phyloP scores from a whole-genome alignment of 2,329 filamentous ascomycete genomes.

The Bisporella sp. region DNA sequence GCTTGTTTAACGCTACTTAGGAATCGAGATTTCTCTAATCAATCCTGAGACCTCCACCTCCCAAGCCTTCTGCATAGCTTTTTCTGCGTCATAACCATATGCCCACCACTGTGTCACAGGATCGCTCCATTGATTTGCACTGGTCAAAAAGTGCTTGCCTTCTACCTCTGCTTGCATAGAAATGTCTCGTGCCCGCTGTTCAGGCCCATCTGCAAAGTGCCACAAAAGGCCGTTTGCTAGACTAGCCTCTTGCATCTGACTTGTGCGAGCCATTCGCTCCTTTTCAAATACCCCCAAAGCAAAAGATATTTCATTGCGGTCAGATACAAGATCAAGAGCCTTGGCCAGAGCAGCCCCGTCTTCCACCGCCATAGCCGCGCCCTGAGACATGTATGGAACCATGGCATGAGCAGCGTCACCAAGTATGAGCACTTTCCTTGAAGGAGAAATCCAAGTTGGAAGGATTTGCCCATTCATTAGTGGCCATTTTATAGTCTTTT shows the following conservation, averaged over 20 bases:
- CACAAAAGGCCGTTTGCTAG: constrained; percentile 6
- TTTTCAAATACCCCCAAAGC: constrained; percentile 49
- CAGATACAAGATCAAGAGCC: constrained; percentile 36
- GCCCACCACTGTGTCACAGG: constrained; percentile 32
- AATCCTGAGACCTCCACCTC: background rate
- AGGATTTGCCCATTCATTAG: constrained; percentile 2
- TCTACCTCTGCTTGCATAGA: constrained; percentile 30
- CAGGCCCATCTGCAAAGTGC: constrained; percentile 14
- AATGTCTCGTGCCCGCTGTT: constrained; percentile 18
- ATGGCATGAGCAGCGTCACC: constrained; percentile 43
- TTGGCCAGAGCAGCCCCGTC: constrained; percentile 51
- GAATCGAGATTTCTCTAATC: too few species aligned
- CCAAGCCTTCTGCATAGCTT: constrained; percentile 10
- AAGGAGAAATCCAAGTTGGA: constrained; percentile 18
- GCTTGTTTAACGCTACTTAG: too few species aligned
- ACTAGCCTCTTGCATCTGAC: constrained; percentile 10
- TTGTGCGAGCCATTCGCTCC: constrained; percentile 43
- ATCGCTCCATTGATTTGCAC: constrained; percentile 35
- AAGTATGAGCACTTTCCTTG: constrained; percentile 24
- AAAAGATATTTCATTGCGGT: constrained; percentile 35
- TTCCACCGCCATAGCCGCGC: constrained; percentile 59
- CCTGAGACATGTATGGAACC: constrained; percentile 54
- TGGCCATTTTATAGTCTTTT: constrained; percentile 10
- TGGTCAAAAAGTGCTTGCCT: constrained; percentile 29
- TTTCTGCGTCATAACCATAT: constrained; percentile 35